phyloP scores from a whole-genome alignment of 352 stramenopile genomes.

The Thalassiosira delicatula region DNA sequence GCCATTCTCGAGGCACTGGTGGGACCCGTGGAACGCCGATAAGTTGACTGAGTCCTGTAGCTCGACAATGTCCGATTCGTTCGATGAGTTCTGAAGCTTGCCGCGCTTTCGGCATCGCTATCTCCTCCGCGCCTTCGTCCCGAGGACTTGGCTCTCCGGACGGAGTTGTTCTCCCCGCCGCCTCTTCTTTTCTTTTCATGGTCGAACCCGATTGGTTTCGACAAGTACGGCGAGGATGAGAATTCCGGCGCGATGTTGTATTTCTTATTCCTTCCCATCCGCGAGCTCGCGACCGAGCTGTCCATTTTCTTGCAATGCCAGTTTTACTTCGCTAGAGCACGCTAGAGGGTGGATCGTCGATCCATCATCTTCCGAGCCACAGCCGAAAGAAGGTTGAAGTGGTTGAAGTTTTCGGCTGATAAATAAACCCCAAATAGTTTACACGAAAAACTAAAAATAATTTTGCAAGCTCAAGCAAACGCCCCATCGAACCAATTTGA shows the following conservation, averaged over 20 bases:
- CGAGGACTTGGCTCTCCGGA: constrained; percentile 11
- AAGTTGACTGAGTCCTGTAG: constrained; percentile 35
- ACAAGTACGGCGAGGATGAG: constrained; percentile 47
- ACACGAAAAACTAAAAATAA: too few species aligned
- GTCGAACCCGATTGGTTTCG: constrained; percentile 44
- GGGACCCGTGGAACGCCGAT: constrained; percentile 4
- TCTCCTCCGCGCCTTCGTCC: constrained; percentile 20
- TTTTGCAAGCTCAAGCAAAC: too few species aligned
- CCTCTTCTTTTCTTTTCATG: constrained; percentile 32
- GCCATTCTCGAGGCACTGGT: constrained; percentile 26
- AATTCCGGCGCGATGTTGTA: constrained; percentile 56
- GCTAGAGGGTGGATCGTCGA: too few species aligned
- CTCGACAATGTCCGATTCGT: constrained; percentile 35
- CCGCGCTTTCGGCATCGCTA: constrained; percentile 43
- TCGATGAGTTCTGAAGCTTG: constrained; percentile 43
- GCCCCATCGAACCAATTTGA: too few species aligned
- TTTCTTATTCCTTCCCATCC: constrained; percentile 34
- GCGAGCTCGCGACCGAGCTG: constrained; percentile 44
- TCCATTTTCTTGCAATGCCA: too few species aligned
- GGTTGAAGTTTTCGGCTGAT: too few species aligned
- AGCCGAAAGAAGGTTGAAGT: too few species aligned
- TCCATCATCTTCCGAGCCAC: too few species aligned
- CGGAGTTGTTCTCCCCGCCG: too few species aligned
- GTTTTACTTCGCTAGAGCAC: too few species aligned
- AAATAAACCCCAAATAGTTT: too few species aligned